phyloP scores from a whole-genome alignment of 805 yeast genomes.

The Candida koratica region DNA sequence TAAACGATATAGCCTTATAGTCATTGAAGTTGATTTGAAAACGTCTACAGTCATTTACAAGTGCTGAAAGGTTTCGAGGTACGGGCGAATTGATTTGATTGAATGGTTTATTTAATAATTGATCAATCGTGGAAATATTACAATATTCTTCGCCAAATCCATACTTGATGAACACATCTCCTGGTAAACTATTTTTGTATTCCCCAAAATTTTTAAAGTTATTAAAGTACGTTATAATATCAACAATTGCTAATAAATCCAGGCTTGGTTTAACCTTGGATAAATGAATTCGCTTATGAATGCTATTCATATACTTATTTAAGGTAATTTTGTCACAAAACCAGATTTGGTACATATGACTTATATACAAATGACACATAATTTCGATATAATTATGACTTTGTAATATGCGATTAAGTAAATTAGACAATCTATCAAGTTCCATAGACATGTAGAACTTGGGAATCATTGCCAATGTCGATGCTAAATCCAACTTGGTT shows the following conservation, averaged over 20 bases:
- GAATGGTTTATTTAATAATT: slow-evolving; percentile 12
- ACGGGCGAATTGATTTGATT: slow-evolving; percentile 3
- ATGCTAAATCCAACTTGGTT: slow-evolving; percentile 1
- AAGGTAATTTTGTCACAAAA: slow-evolving; percentile 9
- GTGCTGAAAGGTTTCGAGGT: background rate
- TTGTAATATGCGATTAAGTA: slow-evolving; percentile 8
- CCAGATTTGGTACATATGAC: slow-evolving; percentile 12
- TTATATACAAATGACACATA: slow-evolving; percentile 10
- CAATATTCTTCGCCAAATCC: slow-evolving; percentile 12
- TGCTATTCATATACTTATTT: slow-evolving; percentile 3
- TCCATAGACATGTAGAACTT: slow-evolving; percentile 14
- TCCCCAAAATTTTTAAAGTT: slow-evolving; percentile 7
- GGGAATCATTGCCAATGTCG: slow-evolving; percentile 18
- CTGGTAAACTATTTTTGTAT: background rate
- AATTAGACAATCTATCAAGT: slow-evolving; percentile 8
- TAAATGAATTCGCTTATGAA: slow-evolving; percentile 5
- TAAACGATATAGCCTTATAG: slow-evolving; percentile 5
- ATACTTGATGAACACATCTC: background rate
- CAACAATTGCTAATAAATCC: slow-evolving; percentile 6
- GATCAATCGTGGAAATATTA: slow-evolving; percentile 1
- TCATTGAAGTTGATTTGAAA: slow-evolving; percentile 6
- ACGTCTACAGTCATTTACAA: slow-evolving; percentile 4
- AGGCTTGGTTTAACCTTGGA: slow-evolving; percentile 3
- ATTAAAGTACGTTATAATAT: slow-evolving; percentile 10
- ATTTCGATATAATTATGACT: slow-evolving; percentile 7